Base-by-base conservation (phyloP, 169 alveolate genomes). In the Babesia divergens region DNA sequence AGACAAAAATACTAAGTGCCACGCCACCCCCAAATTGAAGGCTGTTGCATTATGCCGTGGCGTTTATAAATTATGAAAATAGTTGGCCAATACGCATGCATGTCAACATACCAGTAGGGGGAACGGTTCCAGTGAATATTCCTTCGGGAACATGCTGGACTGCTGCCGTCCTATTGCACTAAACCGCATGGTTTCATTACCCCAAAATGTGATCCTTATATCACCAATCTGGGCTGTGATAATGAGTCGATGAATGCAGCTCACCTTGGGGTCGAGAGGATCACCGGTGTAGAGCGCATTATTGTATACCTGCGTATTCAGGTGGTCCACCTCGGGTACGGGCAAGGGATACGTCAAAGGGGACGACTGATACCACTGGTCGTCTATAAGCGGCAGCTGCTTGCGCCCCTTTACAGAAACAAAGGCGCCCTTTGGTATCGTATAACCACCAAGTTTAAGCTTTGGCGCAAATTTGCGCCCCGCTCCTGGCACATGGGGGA, bases 241-340 rank as follows among this genome's bases (percentile, higher is more conserved):
- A 38, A 26, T 6, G 53, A 8, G 14, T 7, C 0, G 28, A 32
- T 28, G n/a, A 3, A 13, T 9, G 14, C n/a, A 9, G 20, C 84
- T 14, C 54, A 83, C 92, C 77, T 88, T 84, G n/a, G 93, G 93
- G 52, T 83, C 81, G 34, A 74, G 53, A 20, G 91, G 90, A 31
- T 88, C 93, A 20, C 93, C 93, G 26, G 93, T 88, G 58, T 88
- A 88, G 52, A 88, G 82, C 40, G 84, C 83, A 38, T 88, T 74
- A 38, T 81, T 74, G 43, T 68, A 71, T 42, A 88, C 93, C 62
- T 82, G 86, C 20, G 93, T 88, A 56, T 83, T 88, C 16, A 81
- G 51, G 64, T 88, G 84, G 40, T 74, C 71, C 26, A 88, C 65
- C 18, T 75, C 60, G 35, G 81, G 71, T 18, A 84, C 85, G 43